Conservation (phyloP, 2,329 filamentous ascomycete species). For the Trichoderma endophyticum region DNA sequence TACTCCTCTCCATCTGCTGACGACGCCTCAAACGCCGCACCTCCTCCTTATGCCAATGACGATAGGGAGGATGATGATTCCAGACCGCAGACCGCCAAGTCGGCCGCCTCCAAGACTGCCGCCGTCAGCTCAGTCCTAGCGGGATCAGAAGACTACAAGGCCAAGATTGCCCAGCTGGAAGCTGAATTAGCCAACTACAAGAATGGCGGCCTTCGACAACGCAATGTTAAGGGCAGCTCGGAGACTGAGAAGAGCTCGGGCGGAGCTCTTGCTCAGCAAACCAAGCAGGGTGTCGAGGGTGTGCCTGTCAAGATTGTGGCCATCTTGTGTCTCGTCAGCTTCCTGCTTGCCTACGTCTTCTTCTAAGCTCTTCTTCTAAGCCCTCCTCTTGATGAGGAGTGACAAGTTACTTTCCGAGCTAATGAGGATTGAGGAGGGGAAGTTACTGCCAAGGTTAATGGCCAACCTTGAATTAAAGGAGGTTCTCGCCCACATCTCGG, state of each 20-base stretch:
- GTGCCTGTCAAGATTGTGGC: slow-evolving; percentile 86
- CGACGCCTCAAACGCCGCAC: slow-evolving; percentile 31
- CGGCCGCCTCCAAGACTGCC: slow-evolving; percentile 36
- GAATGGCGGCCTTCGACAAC: slow-evolving; percentile 73
- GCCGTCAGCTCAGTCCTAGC: slow-evolving; percentile 44
- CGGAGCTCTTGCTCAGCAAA: slow-evolving; percentile 52
- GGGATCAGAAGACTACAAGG: slow-evolving; percentile 60
- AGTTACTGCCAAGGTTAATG: neutral
- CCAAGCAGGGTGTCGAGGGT: slow-evolving; percentile 61
- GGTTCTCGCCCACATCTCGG: slow-evolving; percentile 12
- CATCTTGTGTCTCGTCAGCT: slow-evolving; percentile 79
- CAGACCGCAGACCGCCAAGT: slow-evolving; percentile 29
- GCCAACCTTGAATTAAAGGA: neutral
- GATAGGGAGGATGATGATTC: slow-evolving; percentile 32
- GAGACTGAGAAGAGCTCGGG: slow-evolving; percentile 45
- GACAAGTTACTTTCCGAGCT: neutral
- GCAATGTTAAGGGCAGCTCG: slow-evolving; percentile 61
- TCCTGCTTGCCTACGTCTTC: slow-evolving; percentile 92
- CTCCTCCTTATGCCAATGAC: slow-evolving; percentile 37
- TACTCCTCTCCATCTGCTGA: slow-evolving; percentile 43
- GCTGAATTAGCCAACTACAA: slow-evolving; percentile 68
- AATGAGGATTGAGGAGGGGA: neutral
- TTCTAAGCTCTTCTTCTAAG: slow-evolving; percentile 87
- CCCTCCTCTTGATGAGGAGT: neutral
- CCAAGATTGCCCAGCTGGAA: slow-evolving; percentile 72